A percentile compares a stretch with the other conserved stretches of the same genome.
Evolutionary conservation across 176 grass and related monocot species (phyloP).

Genomic region (Stipa capillata): DNA sequence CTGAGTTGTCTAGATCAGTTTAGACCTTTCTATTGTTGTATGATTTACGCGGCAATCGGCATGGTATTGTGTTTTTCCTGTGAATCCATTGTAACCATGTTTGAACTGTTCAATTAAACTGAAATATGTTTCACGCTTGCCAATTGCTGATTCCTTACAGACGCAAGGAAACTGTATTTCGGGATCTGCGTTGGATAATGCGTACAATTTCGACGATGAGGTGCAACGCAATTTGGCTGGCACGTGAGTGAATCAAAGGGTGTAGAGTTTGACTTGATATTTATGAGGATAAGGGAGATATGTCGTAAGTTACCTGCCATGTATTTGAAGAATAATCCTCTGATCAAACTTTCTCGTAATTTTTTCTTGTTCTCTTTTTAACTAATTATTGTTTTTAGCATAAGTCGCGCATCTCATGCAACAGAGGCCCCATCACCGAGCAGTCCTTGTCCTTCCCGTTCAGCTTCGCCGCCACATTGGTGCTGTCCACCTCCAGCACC

Average conservation of each 20-base stretch:
- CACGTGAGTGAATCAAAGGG: neutral
- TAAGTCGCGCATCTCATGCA: too few relatives aligned
- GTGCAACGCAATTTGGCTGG: neutral
- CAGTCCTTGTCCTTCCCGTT: too few relatives aligned
- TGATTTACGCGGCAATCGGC: conserved; percentile 11
- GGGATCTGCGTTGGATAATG: neutral
- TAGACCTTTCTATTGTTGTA: conserved; percentile 34
- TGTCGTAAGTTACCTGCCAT: neutral
- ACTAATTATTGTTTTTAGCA: too few relatives aligned
- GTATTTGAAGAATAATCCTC: neutral
- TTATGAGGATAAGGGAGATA: neutral
- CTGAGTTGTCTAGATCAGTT: conserved; percentile 26
- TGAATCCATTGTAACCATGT: conserved; percentile 15
- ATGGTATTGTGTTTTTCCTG: conserved; percentile 8
- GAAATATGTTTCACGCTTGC: conserved; percentile 22
- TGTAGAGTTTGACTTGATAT: neutral
- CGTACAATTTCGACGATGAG: neutral
- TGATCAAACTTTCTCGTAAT: too few relatives aligned
- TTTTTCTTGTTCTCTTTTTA: too few relatives aligned
- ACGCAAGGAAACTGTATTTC: neutral
- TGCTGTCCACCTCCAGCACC: too few relatives aligned
- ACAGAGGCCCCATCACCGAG: too few relatives aligned
- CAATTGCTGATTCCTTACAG: neutral
- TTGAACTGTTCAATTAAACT: neutral
- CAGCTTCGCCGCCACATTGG: too few relatives aligned